Evolutionary conservation across 371 early-diverging fungal species (phyloP), one percentile per base, ranked within the genome.

Genomic region (Mortierella sp.): DNA sequence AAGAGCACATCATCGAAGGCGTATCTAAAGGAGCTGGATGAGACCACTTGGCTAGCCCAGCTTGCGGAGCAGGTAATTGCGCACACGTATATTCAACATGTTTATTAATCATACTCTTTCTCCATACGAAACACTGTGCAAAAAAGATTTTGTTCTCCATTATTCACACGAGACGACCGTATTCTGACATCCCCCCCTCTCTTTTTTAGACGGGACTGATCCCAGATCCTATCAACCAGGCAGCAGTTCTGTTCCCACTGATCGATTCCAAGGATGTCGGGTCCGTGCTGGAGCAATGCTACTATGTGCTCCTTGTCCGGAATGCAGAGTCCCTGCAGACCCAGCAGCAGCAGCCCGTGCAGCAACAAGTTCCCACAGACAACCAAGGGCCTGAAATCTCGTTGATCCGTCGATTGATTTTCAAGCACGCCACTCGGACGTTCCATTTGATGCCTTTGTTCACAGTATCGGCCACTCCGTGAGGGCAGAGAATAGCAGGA

Each of bases 361-460:
- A 32, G 18, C 71, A 32, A 8, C 56, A 38, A 21, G 5, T 32
- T 51, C 54, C 8, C 51, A 3, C 41, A 46, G 80, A 83, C 35
- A 71, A 44, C n/a, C 71, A 71, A 21, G 76, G 73, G 14, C 76
- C 74, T 4, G 87, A 87, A 54, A 51, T 83, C 51, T 71, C 63
- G n/a, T 65, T 80, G 27, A 74, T 83, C 44, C 80, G 54, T 27
- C 74, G 78, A 29, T 29, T 87, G 71, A 81, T 87, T 21, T 82
- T 87, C 48, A 87, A 87, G 74, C 87, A 87, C 46, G 87, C 87
- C 21, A 56, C 60, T 27, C 72, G 70, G n/a, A 74, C 87, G 21
- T 82, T 82, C 46, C 87, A 82, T 55, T 38, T 87, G 58, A 77
- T 82, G 80, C 80, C 87, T 21, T 78, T 87, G 44, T 87, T 87